phyloP scores from a whole-genome alignment of 108 stramenopile species.

The Chaetoceros tenuissimus region DNA sequence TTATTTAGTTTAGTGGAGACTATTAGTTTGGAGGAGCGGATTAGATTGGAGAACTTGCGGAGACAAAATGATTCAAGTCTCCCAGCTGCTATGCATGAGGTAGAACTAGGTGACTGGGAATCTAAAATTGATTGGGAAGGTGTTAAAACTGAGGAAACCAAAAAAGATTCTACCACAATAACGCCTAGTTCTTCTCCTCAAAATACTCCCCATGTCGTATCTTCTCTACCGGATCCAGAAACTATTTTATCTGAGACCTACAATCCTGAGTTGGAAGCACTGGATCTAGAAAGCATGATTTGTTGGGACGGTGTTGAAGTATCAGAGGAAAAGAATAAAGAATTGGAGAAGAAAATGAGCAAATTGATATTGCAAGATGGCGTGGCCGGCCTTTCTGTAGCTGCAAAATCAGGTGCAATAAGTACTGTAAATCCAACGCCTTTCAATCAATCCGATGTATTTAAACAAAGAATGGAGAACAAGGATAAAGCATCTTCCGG shows the following conservation, averaged over 20 bases:
- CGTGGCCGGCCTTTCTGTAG: slow-evolving; percentile 71
- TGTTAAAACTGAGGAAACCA: slow-evolving; percentile 10
- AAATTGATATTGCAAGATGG: slow-evolving; percentile 72
- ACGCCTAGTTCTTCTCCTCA: not conserved
- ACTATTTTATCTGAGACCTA: slow-evolving; percentile 33
- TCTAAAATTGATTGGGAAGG: slow-evolving; percentile 74
- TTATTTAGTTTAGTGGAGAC: slow-evolving; percentile 1
- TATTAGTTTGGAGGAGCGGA: not conserved
- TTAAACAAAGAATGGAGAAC: slow-evolving; percentile 49
- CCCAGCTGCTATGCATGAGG: slow-evolving; percentile 48
- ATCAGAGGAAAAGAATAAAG: slow-evolving; percentile 15
- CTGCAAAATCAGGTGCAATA: slow-evolving; percentile 31
- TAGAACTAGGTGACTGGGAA: slow-evolving; percentile 79
- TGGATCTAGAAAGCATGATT: slow-evolving; percentile 50
- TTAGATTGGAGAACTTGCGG: slow-evolving; percentile 17
- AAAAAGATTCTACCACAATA: slow-evolving; percentile 4
- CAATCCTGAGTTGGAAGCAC: slow-evolving; percentile 70
- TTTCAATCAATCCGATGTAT: slow-evolving; percentile 44
- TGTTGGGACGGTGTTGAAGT: slow-evolving; percentile 54
- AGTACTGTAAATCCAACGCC: slow-evolving; percentile 61
- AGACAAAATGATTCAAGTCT: slow-evolving; percentile 26
- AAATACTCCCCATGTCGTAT: slow-evolving; percentile 15
- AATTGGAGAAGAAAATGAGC: slow-evolving; percentile 22
- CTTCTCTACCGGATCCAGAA: slow-evolving; percentile 18
- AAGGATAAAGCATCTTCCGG: slow-evolving; percentile 31